phyloP scores from a whole-genome alignment of 192 early-diverging fungal genomes.

The Linnemannia elongata region DNA sequence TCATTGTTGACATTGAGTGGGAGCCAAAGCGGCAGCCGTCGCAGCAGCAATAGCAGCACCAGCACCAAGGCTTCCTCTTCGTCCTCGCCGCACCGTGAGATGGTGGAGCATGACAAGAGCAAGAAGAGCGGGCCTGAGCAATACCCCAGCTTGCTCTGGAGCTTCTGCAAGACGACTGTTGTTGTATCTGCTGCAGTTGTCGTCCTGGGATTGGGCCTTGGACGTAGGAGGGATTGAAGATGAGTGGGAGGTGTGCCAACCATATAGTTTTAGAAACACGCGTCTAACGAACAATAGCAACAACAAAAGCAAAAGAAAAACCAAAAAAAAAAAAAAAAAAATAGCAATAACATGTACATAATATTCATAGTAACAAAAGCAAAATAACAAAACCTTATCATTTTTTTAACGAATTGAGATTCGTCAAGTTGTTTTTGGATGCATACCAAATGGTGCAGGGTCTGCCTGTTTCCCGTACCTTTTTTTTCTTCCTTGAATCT shows the following conservation, averaged over 20 bases:
- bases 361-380: neutral
- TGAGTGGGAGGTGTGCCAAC: neutral
- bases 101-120: neutral
- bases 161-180: constrained; percentile 47
- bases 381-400: neutral
- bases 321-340: no score
- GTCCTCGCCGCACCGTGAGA: neutral
- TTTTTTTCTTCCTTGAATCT: neutral
- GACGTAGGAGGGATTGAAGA: constrained; percentile 25
- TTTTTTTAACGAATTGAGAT: neutral
- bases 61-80: neutral
- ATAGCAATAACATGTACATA: neutral
- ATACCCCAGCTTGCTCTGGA: constrained; percentile 42
- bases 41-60: neutral
- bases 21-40: neutral
- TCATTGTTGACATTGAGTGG: neutral
- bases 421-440: no score
- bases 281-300: neutral
- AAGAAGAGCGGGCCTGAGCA: constrained; percentile 13
- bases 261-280: neutral
- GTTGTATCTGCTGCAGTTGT: constrained; percentile 53
- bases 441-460: no score
- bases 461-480: no score
- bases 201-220: constrained; percentile 35
- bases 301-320: no score